Evolutionary conservation across 495 filamentous ascomycete genomes (phyloP).

Genomic region (Penicillium samsonianum): DNA sequence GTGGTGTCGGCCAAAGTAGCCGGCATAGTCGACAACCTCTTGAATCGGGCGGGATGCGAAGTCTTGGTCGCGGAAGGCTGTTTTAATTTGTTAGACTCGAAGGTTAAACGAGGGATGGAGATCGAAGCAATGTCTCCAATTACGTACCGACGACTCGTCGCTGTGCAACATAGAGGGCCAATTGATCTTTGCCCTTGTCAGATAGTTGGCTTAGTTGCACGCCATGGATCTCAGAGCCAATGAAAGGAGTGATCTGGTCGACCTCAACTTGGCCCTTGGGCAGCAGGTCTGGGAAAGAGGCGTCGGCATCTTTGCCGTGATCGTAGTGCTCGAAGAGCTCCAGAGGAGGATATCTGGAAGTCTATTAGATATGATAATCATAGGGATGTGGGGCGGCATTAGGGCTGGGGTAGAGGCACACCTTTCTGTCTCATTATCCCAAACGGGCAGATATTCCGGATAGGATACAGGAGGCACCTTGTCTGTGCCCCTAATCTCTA

Average conservation of each 20-base stretch:
- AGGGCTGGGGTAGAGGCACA: slow-evolving; percentile 12
- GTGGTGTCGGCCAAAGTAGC: slow-evolving; percentile 65
- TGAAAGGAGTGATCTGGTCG: slow-evolving; percentile 54
- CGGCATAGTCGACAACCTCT: slow-evolving; percentile 54
- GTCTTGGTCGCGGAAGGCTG: slow-evolving; percentile 63
- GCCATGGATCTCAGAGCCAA: slow-evolving; percentile 56
- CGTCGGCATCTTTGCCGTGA: slow-evolving; percentile 53
- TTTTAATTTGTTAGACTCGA: background rate
- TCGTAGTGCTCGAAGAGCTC: slow-evolving; percentile 50
- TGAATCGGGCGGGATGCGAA: slow-evolving; percentile 59
- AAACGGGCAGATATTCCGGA: slow-evolving; percentile 75
- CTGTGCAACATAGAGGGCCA: slow-evolving; percentile 59
- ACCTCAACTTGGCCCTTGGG: slow-evolving; percentile 41
- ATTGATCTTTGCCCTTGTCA: slow-evolving; percentile 55
- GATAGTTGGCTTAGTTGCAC: slow-evolving; percentile 57
- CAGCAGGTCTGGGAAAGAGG: slow-evolving; percentile 53
- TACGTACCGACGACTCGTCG: slow-evolving; percentile 55
- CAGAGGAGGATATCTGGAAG: slow-evolving; percentile 44
- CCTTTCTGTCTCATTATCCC: slow-evolving; percentile 58
- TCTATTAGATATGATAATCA: background rate
- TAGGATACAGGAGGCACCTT: slow-evolving; percentile 57
- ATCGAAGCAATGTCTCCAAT: background rate
- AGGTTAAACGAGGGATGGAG: background rate
- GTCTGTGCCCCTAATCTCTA: slow-evolving; percentile 46
- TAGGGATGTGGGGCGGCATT: background rate